Evolutionary conservation across 495 filamentous ascomycete genomes (phyloP).

Genomic region (Lasiosphaeria miniovina): DNA sequence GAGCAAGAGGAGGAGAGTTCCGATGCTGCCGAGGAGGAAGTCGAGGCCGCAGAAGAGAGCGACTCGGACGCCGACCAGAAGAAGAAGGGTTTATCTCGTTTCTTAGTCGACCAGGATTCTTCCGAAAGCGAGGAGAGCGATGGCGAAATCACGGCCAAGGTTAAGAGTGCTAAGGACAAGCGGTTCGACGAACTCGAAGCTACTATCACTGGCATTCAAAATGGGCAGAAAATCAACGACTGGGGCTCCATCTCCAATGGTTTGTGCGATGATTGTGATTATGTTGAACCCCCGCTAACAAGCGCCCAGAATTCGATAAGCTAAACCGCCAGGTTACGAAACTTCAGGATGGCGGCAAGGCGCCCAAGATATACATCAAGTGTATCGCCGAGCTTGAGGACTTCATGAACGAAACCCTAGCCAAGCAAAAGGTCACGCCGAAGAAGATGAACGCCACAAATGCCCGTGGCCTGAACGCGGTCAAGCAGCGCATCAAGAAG

Average conservation of each 20-base stretch:
- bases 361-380: slow-evolving; percentile 89
- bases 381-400: slow-evolving; percentile 92
- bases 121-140: slow-evolving; percentile 80
- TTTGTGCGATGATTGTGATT: slow-evolving; percentile 41
- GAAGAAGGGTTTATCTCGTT: slow-evolving; percentile 67
- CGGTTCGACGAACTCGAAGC: slow-evolving; percentile 88
- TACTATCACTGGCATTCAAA: slow-evolving; percentile 85
- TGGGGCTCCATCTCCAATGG: slow-evolving; percentile 90
- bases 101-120: slow-evolving; percentile 69
- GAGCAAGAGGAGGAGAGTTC: slow-evolving; percentile 47
- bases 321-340: slow-evolving; percentile 86
- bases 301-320: slow-evolving; percentile 83
- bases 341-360: slow-evolving; percentile 68
- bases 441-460: slow-evolving; percentile 99
- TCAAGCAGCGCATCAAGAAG: slow-evolving; percentile 96
- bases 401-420: slow-evolving; percentile 86
- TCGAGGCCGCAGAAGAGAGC: slow-evolving; percentile 52
- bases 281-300: slow-evolving; percentile 19
- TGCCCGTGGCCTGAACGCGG: slow-evolving; percentile 87
- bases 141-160: slow-evolving; percentile 74
- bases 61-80: slow-evolving; percentile 61
- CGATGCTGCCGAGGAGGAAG: slow-evolving; percentile 51
- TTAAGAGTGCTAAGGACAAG: slow-evolving; percentile 98
- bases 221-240: slow-evolving; percentile 94
- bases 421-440: slow-evolving; percentile 90